Conservation (phyloP, 2,329 filamentous ascomycete species). For the Microdochium bolleyi region DNA sequence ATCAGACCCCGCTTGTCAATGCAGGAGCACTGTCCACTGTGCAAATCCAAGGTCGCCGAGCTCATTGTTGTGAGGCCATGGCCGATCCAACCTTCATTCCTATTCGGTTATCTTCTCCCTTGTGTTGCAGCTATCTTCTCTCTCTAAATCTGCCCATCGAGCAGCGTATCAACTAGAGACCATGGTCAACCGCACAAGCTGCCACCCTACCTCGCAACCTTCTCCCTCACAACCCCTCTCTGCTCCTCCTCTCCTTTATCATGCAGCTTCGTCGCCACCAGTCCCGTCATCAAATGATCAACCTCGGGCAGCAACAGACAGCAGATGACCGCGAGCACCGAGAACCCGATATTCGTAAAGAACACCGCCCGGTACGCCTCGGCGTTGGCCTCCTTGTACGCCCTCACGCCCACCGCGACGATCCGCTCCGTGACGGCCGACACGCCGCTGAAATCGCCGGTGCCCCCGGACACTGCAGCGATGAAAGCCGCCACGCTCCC, state of each 20-base stretch:
- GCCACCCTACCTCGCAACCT: no score
- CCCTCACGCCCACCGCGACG: slow-evolving; percentile 16
- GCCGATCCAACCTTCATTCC: no score
- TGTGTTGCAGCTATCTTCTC: no score
- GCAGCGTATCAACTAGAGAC: no score
- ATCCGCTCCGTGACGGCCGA: slow-evolving; percentile 20
- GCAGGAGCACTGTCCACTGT: no score
- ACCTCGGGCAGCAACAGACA: slow-evolving; percentile 22
- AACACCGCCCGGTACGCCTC: slow-evolving; percentile 25
- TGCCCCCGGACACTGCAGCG: slow-evolving; percentile 13
- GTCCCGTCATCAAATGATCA: slow-evolving; percentile 21
- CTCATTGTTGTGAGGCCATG: no score
- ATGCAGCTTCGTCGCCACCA: slow-evolving; percentile 23
- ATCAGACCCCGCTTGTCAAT: no score
- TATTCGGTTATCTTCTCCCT: no score
- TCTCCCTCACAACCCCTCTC: no score
- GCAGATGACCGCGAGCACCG: slow-evolving; percentile 19
- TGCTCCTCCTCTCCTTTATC: not conserved
- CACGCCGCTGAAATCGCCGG: slow-evolving; percentile 18
- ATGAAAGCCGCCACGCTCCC: slow-evolving; percentile 25
- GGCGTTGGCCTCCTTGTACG: slow-evolving; percentile 23
- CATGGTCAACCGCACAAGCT: no score
- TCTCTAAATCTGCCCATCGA: no score
- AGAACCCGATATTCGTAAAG: slow-evolving; percentile 25
- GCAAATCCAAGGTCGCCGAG: no score